A percentile compares a stretch with the other conserved stretches of the same genome.
These are phyloP conservation scores for Ulmus americana DNA, from an alignment of 331 rosid species.

Conservation along the genomic window DNA sequence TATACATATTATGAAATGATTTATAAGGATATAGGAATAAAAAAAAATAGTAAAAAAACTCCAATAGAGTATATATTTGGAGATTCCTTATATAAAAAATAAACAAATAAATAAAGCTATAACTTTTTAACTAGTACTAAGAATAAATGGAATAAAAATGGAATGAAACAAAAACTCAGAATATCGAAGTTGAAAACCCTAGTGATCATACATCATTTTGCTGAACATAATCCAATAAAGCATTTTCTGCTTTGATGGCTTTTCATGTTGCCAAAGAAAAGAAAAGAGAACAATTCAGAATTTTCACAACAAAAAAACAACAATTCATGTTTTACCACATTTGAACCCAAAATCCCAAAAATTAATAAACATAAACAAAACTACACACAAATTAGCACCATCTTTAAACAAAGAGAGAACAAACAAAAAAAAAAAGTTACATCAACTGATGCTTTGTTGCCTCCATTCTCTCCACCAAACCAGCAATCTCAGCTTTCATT, in stretches of 20 bases:
- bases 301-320: conserved; percentile 24
- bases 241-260: not conserved
- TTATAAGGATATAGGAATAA: no score
- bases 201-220: no score
- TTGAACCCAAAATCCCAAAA: conserved; percentile 26
- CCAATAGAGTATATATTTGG: no score
- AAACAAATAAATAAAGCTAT: no score
- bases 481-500: conserved; percentile 81
- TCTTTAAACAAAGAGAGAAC: conserved; percentile 14
- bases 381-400: conserved; percentile 34
- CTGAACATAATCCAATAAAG: not conserved
- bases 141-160: no score
- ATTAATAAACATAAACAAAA: conserved; percentile 6
- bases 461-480: conserved; percentile 86
- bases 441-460: conserved; percentile 77
- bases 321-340: conserved; percentile 3
- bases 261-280: not conserved
- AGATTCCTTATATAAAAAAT: no score
- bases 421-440: conserved; percentile 17
- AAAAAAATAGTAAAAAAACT: no score
- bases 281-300: conserved; percentile 12
- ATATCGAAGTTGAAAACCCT: no score
- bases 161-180: no score
- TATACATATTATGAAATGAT: no score
- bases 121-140: no score